Evolutionary conservation across 257 asterid genomes (phyloP).

Genomic region (Capsicum baccatum): DNA sequence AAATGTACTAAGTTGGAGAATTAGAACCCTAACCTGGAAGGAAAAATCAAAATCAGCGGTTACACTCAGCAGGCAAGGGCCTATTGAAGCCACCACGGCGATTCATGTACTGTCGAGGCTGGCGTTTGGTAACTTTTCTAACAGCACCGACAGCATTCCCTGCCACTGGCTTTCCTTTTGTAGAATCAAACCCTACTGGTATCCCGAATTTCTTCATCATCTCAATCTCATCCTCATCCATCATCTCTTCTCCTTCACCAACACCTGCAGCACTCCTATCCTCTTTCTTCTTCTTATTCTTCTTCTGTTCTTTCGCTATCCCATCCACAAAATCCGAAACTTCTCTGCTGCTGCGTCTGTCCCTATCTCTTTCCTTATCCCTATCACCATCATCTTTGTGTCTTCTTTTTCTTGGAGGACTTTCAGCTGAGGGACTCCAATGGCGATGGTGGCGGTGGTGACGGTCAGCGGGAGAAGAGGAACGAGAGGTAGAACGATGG

Average conservation of each 20-base stretch:
- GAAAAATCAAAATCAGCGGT: conserved; percentile 53
- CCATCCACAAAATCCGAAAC: conserved; percentile 45
- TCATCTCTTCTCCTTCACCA: conserved; percentile 37
- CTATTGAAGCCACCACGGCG: conserved; percentile 99
- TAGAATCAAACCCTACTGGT: conserved; percentile 90
- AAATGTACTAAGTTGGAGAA: neutral
- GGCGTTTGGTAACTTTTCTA: conserved; percentile 93
- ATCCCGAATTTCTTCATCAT: conserved; percentile 95
- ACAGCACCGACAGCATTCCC: conserved; percentile 94
- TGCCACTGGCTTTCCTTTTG: conserved; percentile 85
- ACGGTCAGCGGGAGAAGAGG: conserved; percentile 73
- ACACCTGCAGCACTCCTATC: conserved; percentile 46
- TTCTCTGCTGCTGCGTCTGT: neutral
- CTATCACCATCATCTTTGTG: conserved; percentile 53
- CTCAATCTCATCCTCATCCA: conserved; percentile 91
- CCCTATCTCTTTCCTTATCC: neutral
- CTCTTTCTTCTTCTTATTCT: neutral
- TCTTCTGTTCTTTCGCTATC: conserved; percentile 54
- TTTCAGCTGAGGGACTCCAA: conserved; percentile 55
- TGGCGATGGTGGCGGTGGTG: conserved; percentile 59
- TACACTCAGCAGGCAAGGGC: conserved; percentile 87
- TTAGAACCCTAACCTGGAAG: conserved; percentile 9
- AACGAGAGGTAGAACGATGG: conserved; percentile 57
- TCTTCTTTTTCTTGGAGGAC: conserved; percentile 83
- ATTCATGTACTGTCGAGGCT: conserved; percentile 99